Percentiles rank a stretch among this genome's conserved stretches.
These are phyloP conservation scores for Nemania sp. DNA, from an alignment of 2,329 filamentous ascomycete genomes.

Conservation along the genomic window DNA sequence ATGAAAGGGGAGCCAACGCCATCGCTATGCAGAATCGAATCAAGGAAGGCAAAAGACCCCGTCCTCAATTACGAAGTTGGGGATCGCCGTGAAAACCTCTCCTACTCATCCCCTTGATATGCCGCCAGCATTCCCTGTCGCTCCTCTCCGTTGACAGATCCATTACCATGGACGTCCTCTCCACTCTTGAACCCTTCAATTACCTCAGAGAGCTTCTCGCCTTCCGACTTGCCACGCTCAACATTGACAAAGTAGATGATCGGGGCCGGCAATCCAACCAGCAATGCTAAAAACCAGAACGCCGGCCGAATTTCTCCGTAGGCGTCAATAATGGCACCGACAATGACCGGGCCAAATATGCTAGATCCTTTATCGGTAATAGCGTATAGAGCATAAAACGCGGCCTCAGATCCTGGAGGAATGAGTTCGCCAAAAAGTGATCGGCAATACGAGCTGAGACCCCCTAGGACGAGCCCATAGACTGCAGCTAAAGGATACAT, in stretches of 20 bases:
- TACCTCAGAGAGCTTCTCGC: constrained; percentile 70
- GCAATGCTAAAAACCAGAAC: constrained; percentile 88
- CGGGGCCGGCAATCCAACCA: constrained; percentile 88
- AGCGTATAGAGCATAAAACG: constrained; percentile 96
- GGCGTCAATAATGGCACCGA: constrained; percentile 89
- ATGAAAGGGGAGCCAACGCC: constrained; percentile 52
- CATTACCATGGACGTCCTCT: constrained; percentile 41
- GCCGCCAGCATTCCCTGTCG: constrained; percentile 52
- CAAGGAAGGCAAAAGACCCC: background rate
- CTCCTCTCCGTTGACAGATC: constrained; percentile 46
- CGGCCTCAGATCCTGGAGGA: constrained; percentile 91
- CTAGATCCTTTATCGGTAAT: constrained; percentile 98
- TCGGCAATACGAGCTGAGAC: constrained; percentile 89
- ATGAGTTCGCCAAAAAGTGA: constrained; percentile 94
- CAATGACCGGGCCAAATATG: constrained; percentile 92
- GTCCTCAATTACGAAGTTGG: constrained; percentile 8
- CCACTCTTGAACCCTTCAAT: constrained; percentile 65
- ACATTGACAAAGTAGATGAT: constrained; percentile 89
- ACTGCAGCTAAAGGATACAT: constrained; percentile 94
- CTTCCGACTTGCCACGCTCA: constrained; percentile 79
- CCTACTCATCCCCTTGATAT: constrained; percentile 53
- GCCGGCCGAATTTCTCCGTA: constrained; percentile 85
- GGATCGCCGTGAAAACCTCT: constrained; percentile 33
- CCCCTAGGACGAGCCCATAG: constrained; percentile 95
- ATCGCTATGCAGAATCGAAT: constrained; percentile 56